Evolutionary conservation across 2,329 filamentous ascomycete species (phyloP).

Genomic region (Nannizziopsis arthrosporioides): DNA sequence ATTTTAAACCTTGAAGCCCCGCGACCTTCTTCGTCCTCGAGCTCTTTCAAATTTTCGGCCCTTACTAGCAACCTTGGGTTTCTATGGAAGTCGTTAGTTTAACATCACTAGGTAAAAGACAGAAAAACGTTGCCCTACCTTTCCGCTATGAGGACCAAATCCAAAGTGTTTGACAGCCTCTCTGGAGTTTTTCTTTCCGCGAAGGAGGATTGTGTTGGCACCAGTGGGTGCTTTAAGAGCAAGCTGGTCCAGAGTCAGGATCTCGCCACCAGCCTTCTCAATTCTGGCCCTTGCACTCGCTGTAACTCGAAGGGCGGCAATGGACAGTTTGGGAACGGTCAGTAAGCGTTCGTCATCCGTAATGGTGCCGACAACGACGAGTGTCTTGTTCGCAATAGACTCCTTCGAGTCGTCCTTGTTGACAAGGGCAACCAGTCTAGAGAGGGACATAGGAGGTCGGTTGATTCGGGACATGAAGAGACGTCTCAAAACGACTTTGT

Average conservation of each 20-base stretch:
- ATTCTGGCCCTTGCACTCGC: slow-evolving; percentile 91
- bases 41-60: slow-evolving; percentile 99
- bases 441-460: slow-evolving; percentile 88
- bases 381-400: slow-evolving; percentile 55
- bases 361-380: slow-evolving; percentile 88
- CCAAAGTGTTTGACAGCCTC: slow-evolving; percentile 99
- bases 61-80: slow-evolving; percentile 96
- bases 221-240: slow-evolving; percentile 90
- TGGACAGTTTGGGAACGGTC: slow-evolving; percentile 77
- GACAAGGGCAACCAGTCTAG: slow-evolving; percentile 64
- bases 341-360: slow-evolving; percentile 96
- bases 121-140: slow-evolving; percentile 47
- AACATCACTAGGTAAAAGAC: no score
- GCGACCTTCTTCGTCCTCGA: slow-evolving; percentile 95
- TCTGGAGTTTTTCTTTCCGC: slow-evolving; percentile 94
- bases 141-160: slow-evolving; percentile 94
- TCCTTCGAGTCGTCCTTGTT: slow-evolving; percentile 41
- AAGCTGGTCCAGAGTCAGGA: slow-evolving; percentile 91
- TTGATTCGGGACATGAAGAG: slow-evolving; percentile 99
- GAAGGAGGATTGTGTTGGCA: slow-evolving; percentile 91
- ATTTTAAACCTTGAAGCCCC: slow-evolving; percentile 98
- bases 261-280: slow-evolving; percentile 83
- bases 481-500: slow-evolving; percentile 95
- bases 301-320: slow-evolving; percentile 94
- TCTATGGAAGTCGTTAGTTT: slow-evolving; percentile 43